A percentile compares a stretch with the other conserved stretches of the same genome.
Conservation (phyloP, 2,329 filamentous ascomycete species). For the Aspergillus fumigatus region DNA sequence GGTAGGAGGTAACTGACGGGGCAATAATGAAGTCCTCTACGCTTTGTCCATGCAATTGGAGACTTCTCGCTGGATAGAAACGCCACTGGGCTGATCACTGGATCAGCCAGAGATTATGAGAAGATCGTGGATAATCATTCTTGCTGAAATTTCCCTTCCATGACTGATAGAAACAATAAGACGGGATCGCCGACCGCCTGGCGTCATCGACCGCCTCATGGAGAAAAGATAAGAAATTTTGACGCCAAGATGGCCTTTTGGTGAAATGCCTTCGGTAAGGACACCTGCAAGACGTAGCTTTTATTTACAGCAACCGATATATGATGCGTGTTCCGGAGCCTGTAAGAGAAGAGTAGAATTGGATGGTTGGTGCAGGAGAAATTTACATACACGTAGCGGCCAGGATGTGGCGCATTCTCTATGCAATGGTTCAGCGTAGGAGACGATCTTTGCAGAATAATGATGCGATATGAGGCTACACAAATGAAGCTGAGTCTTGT, state of each 20-base stretch:
- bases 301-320: not conserved
- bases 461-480: not conserved
- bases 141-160: not conserved
- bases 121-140: not conserved
- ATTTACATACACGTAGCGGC: not conserved
- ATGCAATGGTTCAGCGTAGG: not conserved
- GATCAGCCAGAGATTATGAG: not conserved
- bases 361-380: too few relatives aligned
- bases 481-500: not conserved
- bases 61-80: not conserved
- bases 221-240: not conserved
- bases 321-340: not conserved
- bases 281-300: not conserved
- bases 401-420: not conserved
- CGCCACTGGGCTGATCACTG: not conserved
- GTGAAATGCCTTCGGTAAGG: too few relatives aligned
- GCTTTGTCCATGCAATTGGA: not conserved
- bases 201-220: slow-evolving; percentile 4
- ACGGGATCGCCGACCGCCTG: slow-evolving; percentile 6
- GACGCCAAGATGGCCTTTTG: not conserved
- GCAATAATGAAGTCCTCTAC: not conserved
- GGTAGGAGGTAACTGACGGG: not conserved
- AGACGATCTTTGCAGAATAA: not conserved
- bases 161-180: not conserved
- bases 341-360: too few relatives aligned